A percentile compares a stretch with the other conserved stretches of the same genome.
Conservation (phyloP, 2,329 filamentous ascomycete genomes). For the Fusarium sp. region DNA sequence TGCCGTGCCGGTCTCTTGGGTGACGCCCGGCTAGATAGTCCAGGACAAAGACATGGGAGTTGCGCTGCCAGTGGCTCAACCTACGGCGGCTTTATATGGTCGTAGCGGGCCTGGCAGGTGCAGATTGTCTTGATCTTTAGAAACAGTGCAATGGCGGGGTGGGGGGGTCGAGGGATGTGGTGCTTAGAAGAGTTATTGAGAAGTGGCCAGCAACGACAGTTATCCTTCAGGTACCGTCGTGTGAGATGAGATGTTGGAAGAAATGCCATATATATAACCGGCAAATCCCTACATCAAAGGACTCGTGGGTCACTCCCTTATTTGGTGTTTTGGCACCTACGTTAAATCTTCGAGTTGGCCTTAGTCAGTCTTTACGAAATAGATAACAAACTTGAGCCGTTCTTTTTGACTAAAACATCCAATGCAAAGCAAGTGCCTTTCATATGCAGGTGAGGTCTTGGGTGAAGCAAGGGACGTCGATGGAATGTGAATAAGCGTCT, state of each 20-base stretch:
- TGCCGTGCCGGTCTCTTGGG: conserved; percentile 42
- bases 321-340: conserved; percentile 34
- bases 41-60: conserved; percentile 40
- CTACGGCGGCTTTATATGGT: conserved; percentile 37
- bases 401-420: conserved; percentile 36
- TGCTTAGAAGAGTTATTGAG: conserved; percentile 18
- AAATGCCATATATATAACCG: conserved; percentile 13
- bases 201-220: conserved; percentile 21
- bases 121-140: conserved; percentile 49
- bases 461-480: not conserved
- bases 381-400: conserved; percentile 40
- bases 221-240: conserved; percentile 4
- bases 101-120: conserved; percentile 43
- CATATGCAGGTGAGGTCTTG: not conserved
- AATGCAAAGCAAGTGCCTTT: not conserved
- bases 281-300: conserved; percentile 17
- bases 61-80: conserved; percentile 39
- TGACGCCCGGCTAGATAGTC: conserved; percentile 33
- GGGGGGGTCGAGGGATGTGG: conserved; percentile 10
- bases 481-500: conserved; percentile 13
- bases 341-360: conserved; percentile 38
- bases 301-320: conserved; percentile 20
- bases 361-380: conserved; percentile 47
- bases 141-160: conserved; percentile 39
- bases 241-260: conserved; percentile 21